Conservation (phyloP, 768 basidiomycete species). For the Lentinus tigrinus region DNA sequence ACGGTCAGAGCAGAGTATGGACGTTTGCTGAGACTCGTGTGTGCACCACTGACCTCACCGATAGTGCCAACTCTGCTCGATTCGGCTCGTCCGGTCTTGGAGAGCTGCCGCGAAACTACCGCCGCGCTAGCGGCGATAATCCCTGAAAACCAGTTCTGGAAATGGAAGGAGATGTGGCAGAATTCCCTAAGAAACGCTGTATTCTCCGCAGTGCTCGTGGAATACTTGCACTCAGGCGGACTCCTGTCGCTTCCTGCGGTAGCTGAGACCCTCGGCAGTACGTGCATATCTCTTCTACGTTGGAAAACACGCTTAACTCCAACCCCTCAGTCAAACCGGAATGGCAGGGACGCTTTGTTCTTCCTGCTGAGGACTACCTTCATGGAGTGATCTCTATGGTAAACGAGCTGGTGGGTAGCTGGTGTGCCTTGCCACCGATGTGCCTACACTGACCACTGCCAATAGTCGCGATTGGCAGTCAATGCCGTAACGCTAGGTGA, state of each 20-base stretch:
- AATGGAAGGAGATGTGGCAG: conserved; percentile 84
- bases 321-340: conserved; percentile 62
- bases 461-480: conserved; percentile 73
- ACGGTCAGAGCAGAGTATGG: conserved; percentile 54
- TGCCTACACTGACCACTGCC: neutral
- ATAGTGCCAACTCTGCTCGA: conserved; percentile 63
- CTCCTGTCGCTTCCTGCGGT: conserved; percentile 57
- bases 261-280: conserved; percentile 64
- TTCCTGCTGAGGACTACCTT: conserved; percentile 78
- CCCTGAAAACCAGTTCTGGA: conserved; percentile 76
- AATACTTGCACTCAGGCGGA: conserved; percentile 59
- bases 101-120: conserved; percentile 51
- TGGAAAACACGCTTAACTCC: neutral
- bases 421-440: neutral
- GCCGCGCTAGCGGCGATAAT: conserved; percentile 55
- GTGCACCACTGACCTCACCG: neutral
- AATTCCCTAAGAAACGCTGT: conserved; percentile 65
- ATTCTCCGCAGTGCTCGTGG: conserved; percentile 62
- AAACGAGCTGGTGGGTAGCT: conserved; percentile 77
- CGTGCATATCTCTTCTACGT: conserved; percentile 27
- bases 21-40: neutral
- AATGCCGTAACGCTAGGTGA: conserved; percentile 83
- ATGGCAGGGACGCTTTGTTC: conserved; percentile 62
- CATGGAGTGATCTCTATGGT: conserved; percentile 76
- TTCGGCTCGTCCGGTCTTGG: conserved; percentile 53